Conservation (phyloP, 2,329 filamentous ascomycete genomes). For the Thelonectria discophora region DNA sequence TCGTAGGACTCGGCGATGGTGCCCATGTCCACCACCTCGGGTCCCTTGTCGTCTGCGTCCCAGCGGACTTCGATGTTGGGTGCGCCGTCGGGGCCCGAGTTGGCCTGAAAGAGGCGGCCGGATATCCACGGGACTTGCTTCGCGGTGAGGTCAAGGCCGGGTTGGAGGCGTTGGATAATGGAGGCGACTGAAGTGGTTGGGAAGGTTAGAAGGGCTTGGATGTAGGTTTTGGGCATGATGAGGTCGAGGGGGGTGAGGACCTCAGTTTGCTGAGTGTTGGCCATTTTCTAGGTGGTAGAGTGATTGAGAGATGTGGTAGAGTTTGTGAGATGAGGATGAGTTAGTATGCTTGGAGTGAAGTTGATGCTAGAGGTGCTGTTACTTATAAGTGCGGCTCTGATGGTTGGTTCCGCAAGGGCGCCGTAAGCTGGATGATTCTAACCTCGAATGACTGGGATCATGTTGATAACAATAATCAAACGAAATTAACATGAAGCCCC, state of each 20-base stretch:
- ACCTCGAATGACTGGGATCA: no score
- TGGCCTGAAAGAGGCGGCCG: conserved; percentile 2
- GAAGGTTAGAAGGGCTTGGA: conserved; percentile 12
- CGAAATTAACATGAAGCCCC: no score
- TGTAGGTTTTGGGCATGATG: conserved; percentile 25
- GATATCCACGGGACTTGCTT: conserved; percentile 17
- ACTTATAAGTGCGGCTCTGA: no score
- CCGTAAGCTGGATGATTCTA: no score
- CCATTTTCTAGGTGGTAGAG: neutral
- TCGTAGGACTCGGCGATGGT: neutral
- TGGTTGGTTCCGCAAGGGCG: no score
- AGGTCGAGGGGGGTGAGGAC: conserved; percentile 16
- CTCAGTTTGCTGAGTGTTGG: neutral
- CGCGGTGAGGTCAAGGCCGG: neutral
- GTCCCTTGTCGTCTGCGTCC: neutral
- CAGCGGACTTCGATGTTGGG: conserved; percentile 13
- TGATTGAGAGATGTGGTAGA: no score
- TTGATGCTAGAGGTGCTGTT: no score
- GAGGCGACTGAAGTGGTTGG: conserved; percentile 1
- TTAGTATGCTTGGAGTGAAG: no score
- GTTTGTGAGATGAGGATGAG: no score
- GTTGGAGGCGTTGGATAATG: neutral
- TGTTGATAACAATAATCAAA: no score
- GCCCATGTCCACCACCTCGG: conserved; percentile 4
- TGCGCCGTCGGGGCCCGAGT: neutral